Conservation (phyloP, 495 filamentous ascomycete genomes). For the Evansstolkia leycettana region DNA sequence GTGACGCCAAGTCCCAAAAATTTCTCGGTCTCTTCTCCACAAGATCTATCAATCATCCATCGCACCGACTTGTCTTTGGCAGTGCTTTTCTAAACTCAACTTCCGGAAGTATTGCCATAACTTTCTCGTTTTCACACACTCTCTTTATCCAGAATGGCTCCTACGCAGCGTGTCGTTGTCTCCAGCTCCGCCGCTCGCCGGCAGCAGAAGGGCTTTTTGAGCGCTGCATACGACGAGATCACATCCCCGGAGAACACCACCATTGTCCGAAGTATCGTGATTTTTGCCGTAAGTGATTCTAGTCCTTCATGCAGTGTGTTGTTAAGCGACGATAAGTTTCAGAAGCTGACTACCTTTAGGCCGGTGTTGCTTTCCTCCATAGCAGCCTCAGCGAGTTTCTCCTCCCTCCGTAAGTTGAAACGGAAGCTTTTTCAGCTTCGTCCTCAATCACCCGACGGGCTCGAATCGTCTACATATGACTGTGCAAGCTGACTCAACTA, state of each 20-base stretch:
- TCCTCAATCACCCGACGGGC: no score
- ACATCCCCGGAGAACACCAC: conserved; percentile 63
- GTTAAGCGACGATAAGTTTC: no score
- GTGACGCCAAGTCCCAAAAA: conserved; percentile 31
- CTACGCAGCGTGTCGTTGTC: conserved; percentile 29
- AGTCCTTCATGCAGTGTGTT: background rate
- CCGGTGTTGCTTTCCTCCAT: conserved; percentile 60
- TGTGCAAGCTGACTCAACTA: background rate
- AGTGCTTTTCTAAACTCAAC: no score
- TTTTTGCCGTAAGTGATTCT: conserved; percentile 56
- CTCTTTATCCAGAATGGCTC: conserved; percentile 21
- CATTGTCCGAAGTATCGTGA: conserved; percentile 57
- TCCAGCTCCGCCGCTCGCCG: conserved; percentile 15
- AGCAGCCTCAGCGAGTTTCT: conserved; percentile 65
- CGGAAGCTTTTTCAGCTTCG: no score
- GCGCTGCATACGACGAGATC: conserved; percentile 45
- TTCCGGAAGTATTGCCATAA: no score
- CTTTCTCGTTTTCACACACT: background rate
- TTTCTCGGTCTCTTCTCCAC: conserved; percentile 23
- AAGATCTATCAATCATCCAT: background rate
- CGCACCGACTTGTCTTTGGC: no score
- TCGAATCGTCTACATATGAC: no score
- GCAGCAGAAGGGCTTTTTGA: conserved; percentile 37
- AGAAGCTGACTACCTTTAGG: conserved; percentile 30
- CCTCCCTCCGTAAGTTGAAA: conserved; percentile 53